Evolutionary conservation across 805 yeast genomes (phyloP).

Genomic region (Starmerella geochares): DNA sequence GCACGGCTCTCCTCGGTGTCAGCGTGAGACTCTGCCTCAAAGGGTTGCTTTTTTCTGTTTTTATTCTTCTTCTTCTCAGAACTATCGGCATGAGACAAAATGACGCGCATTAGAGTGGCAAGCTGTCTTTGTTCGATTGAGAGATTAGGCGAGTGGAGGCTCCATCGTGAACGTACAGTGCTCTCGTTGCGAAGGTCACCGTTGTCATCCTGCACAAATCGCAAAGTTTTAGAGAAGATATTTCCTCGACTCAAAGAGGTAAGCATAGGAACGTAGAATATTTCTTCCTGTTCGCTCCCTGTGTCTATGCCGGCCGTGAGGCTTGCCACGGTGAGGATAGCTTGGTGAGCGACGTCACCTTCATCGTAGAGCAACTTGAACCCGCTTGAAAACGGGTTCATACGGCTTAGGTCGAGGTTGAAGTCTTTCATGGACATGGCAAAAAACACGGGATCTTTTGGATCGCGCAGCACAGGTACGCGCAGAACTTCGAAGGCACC

Average conservation of each 20-base stretch:
- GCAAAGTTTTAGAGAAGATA: conserved; percentile 31
- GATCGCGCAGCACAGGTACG: conserved; percentile 24
- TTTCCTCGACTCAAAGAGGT: conserved; percentile 32
- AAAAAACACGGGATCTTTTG: conserved; percentile 18
- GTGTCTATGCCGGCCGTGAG: conserved; percentile 31
- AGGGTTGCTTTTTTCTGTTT: neutral
- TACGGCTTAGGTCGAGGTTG: conserved; percentile 32
- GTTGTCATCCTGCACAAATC: conserved; percentile 26
- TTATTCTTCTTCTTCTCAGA: neutral
- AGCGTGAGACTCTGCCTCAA: neutral
- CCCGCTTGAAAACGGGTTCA: conserved; percentile 35
- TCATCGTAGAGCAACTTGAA: conserved; percentile 32
- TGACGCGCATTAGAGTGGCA: conserved; percentile 28
- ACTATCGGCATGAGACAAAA: conserved; percentile 10
- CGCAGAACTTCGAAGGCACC: conserved; percentile 29
- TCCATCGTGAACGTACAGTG: conserved; percentile 28
- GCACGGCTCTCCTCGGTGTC: neutral
- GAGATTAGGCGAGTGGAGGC: conserved; percentile 33
- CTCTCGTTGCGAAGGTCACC: conserved; percentile 25
- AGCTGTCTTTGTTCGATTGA: conserved; percentile 33
- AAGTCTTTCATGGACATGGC: conserved; percentile 31
- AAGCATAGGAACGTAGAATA: conserved; percentile 34
- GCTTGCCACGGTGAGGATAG: conserved; percentile 31
- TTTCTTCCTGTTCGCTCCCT: conserved; percentile 31
- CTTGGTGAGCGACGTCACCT: conserved; percentile 35